These are phyloP conservation scores for Tilletia indica DNA, from an alignment of 1,284 basidiomycete species.

Conservation along the genomic window DNA sequence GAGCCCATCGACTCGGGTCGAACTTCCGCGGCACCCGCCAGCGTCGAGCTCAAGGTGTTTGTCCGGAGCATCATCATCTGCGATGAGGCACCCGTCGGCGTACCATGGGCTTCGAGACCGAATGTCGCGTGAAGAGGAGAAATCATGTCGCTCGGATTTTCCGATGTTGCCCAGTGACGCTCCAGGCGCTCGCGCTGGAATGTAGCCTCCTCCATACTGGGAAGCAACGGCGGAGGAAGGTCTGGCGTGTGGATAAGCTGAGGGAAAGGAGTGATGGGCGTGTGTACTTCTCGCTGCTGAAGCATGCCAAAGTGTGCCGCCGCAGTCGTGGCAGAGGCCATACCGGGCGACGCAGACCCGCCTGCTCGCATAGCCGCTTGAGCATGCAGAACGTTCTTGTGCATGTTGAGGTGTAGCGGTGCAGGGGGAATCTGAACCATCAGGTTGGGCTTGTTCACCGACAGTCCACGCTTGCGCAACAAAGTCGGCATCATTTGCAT, in stretches of 20 bases:
- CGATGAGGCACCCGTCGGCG: not conserved
- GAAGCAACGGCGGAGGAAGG: conserved; percentile 40
- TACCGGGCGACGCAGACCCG: conserved; percentile 10
- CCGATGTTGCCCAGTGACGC: conserved; percentile 38
- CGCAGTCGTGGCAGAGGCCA: conserved; percentile 28
- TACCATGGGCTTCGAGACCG: not conserved
- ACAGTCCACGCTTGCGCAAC: conserved; percentile 45
- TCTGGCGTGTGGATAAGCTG: conserved; percentile 31
- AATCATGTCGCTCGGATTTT: not conserved
- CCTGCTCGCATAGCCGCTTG: conserved; percentile 13
- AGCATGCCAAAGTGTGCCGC: conserved; percentile 42
- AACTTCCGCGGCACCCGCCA: not conserved
- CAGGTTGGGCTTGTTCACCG: conserved; percentile 45
- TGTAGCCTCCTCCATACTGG: conserved; percentile 35
- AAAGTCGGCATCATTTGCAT: conserved; percentile 29
- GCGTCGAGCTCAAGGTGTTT: conserved; percentile 14
- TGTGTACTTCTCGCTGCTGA: conserved; percentile 44
- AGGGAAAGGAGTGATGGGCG: conserved; percentile 45
- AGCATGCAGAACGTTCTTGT: conserved; percentile 27
- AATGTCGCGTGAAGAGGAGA: conserved; percentile 4
- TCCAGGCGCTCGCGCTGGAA: conserved; percentile 44
- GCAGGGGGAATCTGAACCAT: conserved; percentile 45
- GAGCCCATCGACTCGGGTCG: conserved; percentile 7
- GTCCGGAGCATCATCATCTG: conserved; percentile 5
- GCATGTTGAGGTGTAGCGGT: conserved; percentile 38